Evolutionary conservation across 768 basidiomycete genomes (phyloP), one percentile per base, ranked within the genome.

Genomic region (Rhodotorula taiwanensis): DNA sequence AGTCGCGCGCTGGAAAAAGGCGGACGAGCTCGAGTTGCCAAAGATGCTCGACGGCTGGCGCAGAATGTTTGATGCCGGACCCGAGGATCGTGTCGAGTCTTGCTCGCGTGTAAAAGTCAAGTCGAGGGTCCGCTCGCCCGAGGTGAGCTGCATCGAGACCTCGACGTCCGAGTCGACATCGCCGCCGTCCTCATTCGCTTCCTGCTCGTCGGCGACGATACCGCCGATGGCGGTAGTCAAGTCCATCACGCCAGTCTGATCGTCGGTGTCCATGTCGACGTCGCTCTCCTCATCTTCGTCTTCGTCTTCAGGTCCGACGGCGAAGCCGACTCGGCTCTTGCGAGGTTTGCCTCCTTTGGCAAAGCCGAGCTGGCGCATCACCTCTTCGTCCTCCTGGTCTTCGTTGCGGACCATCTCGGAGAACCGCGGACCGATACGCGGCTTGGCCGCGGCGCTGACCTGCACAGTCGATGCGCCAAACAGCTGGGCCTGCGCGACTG

Each of bases 91-190:
- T 2, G 33, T 27, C 21, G 36, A 44, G 36, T 57, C 55, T 31
- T 41, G 31, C 48, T 50, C 48, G 23, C 52, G 50, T 33, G 52
- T 48, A 36, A 50, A 47, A 14, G 45, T 52, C 52, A 64, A 28
- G 52, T 58, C 62, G 21, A 58, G 27, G 36, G 62, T 58, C 36
- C 45, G 55, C n/a, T 58, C 52, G 47, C 25, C 43, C 54, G 34
- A 45, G 44, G 52, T 62, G 47, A 64, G 55, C 43, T 62, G 53
- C 57, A 63, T 61, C 61, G 69, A 61, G 15, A 59, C 64, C 21
- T 68, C 70, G 23, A 60, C 61, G 33, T 59, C 61, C 30, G 67
- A 64, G 43, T 61, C 70, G 27, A 58, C 55, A n/a, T 69, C 71
- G 25, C 65, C 58, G 25, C 64, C 70, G 49, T 45, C 45, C 25